Conservation (phyloP, 192 early-diverging fungal genomes). For the Mortierella antarctica region DNA sequence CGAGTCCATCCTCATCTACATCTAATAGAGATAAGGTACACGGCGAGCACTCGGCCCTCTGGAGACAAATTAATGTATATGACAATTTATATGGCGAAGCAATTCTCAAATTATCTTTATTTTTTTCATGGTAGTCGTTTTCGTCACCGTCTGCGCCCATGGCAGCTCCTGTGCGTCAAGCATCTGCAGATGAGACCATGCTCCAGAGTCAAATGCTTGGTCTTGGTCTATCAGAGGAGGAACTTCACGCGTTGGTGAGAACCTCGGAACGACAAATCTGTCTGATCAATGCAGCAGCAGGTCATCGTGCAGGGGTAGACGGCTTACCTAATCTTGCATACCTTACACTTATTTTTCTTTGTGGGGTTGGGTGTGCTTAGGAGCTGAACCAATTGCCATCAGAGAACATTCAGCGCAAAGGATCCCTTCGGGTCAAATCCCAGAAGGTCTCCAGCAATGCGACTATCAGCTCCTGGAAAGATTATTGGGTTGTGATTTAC, state of each 20-base stretch:
- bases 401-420: constrained; percentile 52
- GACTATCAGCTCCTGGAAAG: constrained; percentile 53
- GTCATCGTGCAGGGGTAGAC: background rate
- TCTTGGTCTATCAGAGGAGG: constrained; percentile 38
- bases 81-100: too few species aligned
- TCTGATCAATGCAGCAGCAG: background rate
- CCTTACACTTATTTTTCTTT: background rate
- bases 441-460: constrained; percentile 45
- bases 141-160: constrained; percentile 3
- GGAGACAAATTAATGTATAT: too few species aligned
- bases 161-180: constrained; percentile 17
- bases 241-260: constrained; percentile 35
- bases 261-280: background rate
- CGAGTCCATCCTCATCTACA: background rate
- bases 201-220: constrained; percentile 43
- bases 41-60: too few species aligned
- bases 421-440: constrained; percentile 60
- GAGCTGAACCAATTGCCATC: constrained; percentile 55
- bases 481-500: constrained; percentile 49
- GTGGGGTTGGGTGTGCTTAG: constrained; percentile 14
- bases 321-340: background rate
- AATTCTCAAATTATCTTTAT: background rate
- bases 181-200: constrained; percentile 35
- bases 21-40: background rate
- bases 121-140: background rate